Base-by-base conservation (phyloP, 106 monocot genomes). In the Ottelia alismoides region DNA sequence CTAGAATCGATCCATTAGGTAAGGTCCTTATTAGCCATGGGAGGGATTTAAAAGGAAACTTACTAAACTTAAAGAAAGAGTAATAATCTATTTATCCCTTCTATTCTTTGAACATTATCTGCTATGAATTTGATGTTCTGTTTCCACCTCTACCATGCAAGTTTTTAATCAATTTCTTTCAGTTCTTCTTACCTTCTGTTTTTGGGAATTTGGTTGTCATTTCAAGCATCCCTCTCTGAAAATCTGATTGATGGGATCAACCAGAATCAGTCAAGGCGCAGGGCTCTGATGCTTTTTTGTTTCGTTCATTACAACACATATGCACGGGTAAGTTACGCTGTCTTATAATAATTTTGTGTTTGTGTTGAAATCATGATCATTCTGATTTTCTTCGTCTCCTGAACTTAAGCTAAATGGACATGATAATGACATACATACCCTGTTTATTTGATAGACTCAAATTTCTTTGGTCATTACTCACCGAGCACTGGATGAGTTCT, bases 161-260 rank as follows among this genome's bases (percentile, higher is more conserved):
- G n/a, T 23, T 0, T 7, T 10, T 44, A 12, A 44, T 22, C 25
- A 31, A 2, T 59, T 45, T 20, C 11, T 7, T 11, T 27, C 24
- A 6, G 3, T 28, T 52, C 52, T 3, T 25, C 6, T 30, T 25
- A 51, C 20, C 30, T 62, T 1, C 23, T 30, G n/a, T n/a, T n/a
- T 9, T 23, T 17, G 9, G 7, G 7, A n/a, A 12, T 12, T 30
- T 16, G 11, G 4, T 31, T 51, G 1, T 66, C 32, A 49, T 27
- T 67, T 2, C 30, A n/a, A 94, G 93, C 81, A 48, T 76, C 88
- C 53, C 80, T 84, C 52, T 52, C 78, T 44, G 80, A 72, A 51
- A 88, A 78, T 60, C 51, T 94, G 51, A 70, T 94, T 68, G 93
- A 94, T 64, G 93, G 93, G 35, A 78, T 84, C 61, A 94, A 88